A percentile compares a stretch with the other conserved stretches of the same genome.
Conservation (phyloP, 139 green algal genomes). For the Zygnema circumcarinatum region DNA sequence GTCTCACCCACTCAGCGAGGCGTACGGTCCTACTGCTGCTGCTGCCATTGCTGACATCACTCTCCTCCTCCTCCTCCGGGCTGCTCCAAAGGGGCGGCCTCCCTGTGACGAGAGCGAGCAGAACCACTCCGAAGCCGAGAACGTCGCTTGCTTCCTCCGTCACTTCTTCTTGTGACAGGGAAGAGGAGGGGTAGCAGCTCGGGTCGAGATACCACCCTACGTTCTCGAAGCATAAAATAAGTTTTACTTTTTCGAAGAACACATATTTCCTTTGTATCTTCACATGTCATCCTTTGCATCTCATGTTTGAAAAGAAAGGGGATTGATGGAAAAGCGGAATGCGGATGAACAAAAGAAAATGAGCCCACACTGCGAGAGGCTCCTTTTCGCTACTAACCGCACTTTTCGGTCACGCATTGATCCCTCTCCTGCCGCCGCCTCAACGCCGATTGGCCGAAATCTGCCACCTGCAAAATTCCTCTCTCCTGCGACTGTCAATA, state of each 20-base stretch:
- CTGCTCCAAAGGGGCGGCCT: conserved; percentile 37
- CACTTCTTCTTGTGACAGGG: too few relatives aligned
- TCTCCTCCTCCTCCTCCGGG: neutral
- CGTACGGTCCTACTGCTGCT: conserved; percentile 20
- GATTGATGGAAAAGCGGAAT: conserved; percentile 18
- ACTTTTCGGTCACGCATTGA: neutral
- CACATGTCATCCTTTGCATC: neutral
- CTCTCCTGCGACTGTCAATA: too few relatives aligned
- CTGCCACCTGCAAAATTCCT: conserved; percentile 46
- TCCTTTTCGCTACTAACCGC: neutral
- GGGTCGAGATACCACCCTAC: conserved; percentile 44
- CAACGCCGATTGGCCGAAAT: conserved; percentile 43
- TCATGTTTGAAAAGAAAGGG: conserved; percentile 34
- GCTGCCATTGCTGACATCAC: neutral
- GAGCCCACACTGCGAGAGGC: neutral
- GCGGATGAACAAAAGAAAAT: neutral
- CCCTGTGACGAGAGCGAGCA: conserved; percentile 40
- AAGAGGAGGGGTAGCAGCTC: conserved; percentile 21
- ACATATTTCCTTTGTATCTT: neutral
- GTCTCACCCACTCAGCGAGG: conserved; percentile 39
- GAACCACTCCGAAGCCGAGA: conserved; percentile 41
- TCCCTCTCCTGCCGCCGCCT: neutral
- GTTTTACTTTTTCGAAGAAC: neutral
- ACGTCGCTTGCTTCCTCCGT: conserved; percentile 48
- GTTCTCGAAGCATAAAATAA: neutral